These are phyloP conservation scores for Pythium coloratum DNA, from an alignment of 352 stramenopile species.

Conservation along the genomic window DNA sequence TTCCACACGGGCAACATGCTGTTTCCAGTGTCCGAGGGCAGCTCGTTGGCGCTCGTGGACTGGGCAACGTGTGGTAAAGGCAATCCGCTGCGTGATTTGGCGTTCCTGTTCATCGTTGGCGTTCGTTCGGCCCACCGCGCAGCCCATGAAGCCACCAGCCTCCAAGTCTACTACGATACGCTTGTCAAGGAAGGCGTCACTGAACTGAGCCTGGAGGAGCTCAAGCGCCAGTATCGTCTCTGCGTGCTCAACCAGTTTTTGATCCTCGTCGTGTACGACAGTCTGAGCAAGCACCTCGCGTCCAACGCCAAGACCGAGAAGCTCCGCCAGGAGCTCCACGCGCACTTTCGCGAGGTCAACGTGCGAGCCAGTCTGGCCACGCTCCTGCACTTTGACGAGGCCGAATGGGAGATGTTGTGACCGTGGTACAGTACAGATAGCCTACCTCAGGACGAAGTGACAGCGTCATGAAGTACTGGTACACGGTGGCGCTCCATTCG, in stretches of 20 bases:
- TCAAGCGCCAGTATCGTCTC: conserved; percentile 52
- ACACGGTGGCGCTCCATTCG: too few relatives aligned
- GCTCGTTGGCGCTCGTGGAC: conserved; percentile 64
- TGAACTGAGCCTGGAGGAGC: conserved; percentile 38
- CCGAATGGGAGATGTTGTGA: conserved; percentile 23
- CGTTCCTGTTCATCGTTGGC: conserved; percentile 85
- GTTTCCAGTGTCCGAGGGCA: conserved; percentile 32
- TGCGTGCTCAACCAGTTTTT: conserved; percentile 83
- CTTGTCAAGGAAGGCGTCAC: conserved; percentile 29
- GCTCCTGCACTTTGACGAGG: conserved; percentile 52
- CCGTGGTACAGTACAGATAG: neutral
- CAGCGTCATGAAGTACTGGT: too few relatives aligned
- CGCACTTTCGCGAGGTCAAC: conserved; percentile 75
- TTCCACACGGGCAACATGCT: conserved; percentile 84
- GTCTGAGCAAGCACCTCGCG: conserved; percentile 76
- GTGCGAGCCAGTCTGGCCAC: conserved; percentile 56
- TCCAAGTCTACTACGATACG: conserved; percentile 45
- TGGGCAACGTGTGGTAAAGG: conserved; percentile 77
- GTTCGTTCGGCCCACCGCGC: conserved; percentile 49
- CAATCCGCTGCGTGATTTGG: conserved; percentile 76
- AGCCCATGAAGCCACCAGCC: conserved; percentile 34
- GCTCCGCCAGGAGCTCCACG: conserved; percentile 55
- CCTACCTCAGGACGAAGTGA: neutral
- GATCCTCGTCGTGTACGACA: conserved; percentile 81
- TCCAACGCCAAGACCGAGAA: conserved; percentile 67